phyloP scores from a whole-genome alignment of 73 alveolate genomes.

The Paramecium primaurelia region DNA sequence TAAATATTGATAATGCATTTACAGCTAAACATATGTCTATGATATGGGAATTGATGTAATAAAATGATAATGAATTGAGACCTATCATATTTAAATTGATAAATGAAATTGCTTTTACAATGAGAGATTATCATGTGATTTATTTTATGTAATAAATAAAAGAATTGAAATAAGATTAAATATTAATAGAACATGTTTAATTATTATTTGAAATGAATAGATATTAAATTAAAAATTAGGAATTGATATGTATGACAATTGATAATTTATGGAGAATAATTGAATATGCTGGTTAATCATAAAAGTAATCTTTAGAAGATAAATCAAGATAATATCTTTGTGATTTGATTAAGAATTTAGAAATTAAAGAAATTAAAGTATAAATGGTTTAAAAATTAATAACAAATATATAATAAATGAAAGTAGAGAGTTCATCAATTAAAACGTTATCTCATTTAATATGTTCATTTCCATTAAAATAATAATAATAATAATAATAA shows the following conservation, averaged over 20 bases:
- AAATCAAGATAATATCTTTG: conserved; percentile 8
- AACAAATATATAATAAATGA: neutral
- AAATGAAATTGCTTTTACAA: neutral
- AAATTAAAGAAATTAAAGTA: neutral
- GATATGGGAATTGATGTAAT: conserved; percentile 13
- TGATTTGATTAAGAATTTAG: conserved; percentile 18
- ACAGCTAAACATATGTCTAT: neutral
- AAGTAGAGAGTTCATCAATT: conserved; percentile 15
- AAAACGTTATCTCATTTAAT: conserved; percentile 23
- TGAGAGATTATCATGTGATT: neutral
- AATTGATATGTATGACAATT: neutral
- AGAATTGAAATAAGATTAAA: neutral
- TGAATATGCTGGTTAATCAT: neutral
- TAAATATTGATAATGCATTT: neutral
- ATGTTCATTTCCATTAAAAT: neutral
- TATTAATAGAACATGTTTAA: neutral
- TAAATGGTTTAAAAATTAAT: neutral
- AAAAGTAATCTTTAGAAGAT: neutral
- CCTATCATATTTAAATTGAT: conserved; percentile 19
- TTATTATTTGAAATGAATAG: conserved; percentile 9
- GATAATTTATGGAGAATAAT: neutral
- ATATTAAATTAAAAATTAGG: conserved; percentile 13
- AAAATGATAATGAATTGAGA: conserved; percentile 28
- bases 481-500: neutral
- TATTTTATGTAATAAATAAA: neutral